Percentiles rank a stretch among this genome's conserved stretches.
Conservation (phyloP, 768 basidiomycete genomes). For the Sarcodon sp. region DNA sequence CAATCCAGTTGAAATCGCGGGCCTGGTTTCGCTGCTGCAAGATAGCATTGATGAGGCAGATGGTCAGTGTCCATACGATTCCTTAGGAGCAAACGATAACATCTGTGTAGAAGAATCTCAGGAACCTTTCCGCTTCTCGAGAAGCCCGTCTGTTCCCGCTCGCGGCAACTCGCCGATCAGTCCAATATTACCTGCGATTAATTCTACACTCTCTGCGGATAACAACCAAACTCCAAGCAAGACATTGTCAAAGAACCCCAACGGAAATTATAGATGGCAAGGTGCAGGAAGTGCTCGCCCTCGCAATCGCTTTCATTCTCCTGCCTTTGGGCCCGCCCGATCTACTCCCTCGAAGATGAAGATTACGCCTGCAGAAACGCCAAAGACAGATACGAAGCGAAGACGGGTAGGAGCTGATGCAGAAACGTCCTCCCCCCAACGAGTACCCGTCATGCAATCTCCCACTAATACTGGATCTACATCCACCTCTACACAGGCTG, state of each 20-base stretch:
- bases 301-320: slow-evolving; percentile 61
- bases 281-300: slow-evolving; percentile 65
- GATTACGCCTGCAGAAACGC: slow-evolving; percentile 22
- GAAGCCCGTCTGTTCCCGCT: slow-evolving; percentile 26
- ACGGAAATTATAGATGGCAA: slow-evolving; percentile 60
- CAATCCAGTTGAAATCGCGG: slow-evolving; percentile 38
- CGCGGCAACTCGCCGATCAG: slow-evolving; percentile 20
- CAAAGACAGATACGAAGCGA: slow-evolving; percentile 42
- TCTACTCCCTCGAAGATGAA: slow-evolving; percentile 31
- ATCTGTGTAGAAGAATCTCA: slow-evolving; percentile 19
- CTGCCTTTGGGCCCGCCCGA: slow-evolving; percentile 48
- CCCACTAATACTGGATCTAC: slow-evolving; percentile 6
- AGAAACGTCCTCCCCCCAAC: slow-evolving; percentile 21
- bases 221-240: slow-evolving; percentile 28
- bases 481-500: slow-evolving; percentile 13
- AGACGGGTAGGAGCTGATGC: slow-evolving; percentile 42
- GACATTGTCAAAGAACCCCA: slow-evolving; percentile 57
- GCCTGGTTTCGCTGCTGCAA: slow-evolving; percentile 41
- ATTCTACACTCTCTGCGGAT: slow-evolving; percentile 11
- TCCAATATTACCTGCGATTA: slow-evolving; percentile 9
- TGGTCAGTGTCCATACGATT: background rate
- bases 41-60: slow-evolving; percentile 33
- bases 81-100: slow-evolving; percentile 1
- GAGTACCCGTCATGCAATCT: slow-evolving; percentile 7
- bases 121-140: slow-evolving; percentile 55